These are phyloP conservation scores for Cercospora brassicicola DNA, from an alignment of 2,329 filamentous ascomycete species.

Conservation along the genomic window DNA sequence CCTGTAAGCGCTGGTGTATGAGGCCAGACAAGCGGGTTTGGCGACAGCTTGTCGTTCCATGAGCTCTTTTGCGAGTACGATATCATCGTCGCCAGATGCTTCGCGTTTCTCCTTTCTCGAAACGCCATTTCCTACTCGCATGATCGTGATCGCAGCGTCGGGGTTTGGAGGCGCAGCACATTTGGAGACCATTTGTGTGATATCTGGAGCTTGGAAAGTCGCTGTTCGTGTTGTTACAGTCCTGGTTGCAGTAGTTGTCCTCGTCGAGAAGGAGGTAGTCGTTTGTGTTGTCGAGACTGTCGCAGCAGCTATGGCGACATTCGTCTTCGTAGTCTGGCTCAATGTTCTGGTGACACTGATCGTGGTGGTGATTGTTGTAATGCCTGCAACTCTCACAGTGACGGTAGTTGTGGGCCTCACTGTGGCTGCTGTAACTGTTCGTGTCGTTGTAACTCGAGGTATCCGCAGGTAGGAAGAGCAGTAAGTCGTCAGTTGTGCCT, in stretches of 20 bases:
- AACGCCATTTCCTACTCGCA: background rate
- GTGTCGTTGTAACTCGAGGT: slow-evolving; percentile 4
- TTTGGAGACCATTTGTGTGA: background rate
- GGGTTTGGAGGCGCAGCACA: background rate
- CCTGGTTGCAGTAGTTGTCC: background rate
- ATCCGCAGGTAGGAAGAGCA: slow-evolving; percentile 10
- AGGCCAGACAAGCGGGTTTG: slow-evolving; percentile 1
- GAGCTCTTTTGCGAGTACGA: background rate
- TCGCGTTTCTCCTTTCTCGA: background rate
- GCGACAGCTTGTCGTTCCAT: slow-evolving; percentile 2
- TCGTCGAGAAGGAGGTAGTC: background rate
- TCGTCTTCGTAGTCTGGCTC: background rate
- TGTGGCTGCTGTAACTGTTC: background rate
- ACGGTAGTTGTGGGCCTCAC: background rate
- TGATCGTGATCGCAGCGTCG: background rate
- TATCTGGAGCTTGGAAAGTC: background rate
- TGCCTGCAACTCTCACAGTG: background rate
- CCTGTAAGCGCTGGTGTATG: background rate
- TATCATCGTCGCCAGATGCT: background rate
- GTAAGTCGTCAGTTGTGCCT: slow-evolving; percentile 3
- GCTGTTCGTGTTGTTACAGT: background rate
- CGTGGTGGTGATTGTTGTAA: background rate
- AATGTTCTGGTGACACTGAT: background rate
- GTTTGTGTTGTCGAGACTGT: background rate
- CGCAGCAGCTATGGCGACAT: background rate